Conservation (phyloP, 805 yeast species). For the Candida khao-thaluensis region DNA sequence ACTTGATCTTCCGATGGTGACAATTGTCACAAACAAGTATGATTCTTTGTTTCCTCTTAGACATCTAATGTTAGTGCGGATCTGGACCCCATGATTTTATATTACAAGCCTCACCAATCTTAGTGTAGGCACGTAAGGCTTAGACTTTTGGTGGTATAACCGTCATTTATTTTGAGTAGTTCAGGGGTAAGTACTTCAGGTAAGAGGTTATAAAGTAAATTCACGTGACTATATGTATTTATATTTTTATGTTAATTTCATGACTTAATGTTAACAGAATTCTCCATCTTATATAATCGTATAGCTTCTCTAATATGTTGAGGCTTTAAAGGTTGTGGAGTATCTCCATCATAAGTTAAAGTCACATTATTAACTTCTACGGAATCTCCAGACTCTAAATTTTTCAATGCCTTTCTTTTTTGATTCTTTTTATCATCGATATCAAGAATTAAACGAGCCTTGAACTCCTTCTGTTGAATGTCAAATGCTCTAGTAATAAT, state of each 20-base stretch:
- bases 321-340: constrained; percentile 65
- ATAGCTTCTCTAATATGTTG: constrained; percentile 88
- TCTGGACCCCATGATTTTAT: too few relatives aligned
- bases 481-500: constrained; percentile 78
- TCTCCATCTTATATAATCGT: constrained; percentile 70
- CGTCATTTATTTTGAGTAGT: too few relatives aligned
- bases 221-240: too few relatives aligned
- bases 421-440: constrained; percentile 40
- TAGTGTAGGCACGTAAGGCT: too few relatives aligned
- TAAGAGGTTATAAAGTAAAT: too few relatives aligned
- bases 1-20: constrained; percentile 46
- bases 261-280: too few relatives aligned
- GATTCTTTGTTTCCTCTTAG: constrained; percentile 38
- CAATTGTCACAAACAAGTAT: constrained; percentile 49
- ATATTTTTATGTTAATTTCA: too few relatives aligned
- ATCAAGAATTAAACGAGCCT: constrained; percentile 37
- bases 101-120: too few relatives aligned
- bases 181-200: too few relatives aligned
- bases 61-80: constrained; percentile 4
- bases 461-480: constrained; percentile 57
- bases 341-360: constrained; percentile 39
- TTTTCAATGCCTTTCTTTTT: constrained; percentile 28
- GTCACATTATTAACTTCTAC: constrained; percentile 22
- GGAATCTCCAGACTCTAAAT: constrained; percentile 38
- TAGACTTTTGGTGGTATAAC: too few relatives aligned